Conservation (phyloP, 2,329 filamentous ascomycete genomes). For the Didymella keratinophila region DNA sequence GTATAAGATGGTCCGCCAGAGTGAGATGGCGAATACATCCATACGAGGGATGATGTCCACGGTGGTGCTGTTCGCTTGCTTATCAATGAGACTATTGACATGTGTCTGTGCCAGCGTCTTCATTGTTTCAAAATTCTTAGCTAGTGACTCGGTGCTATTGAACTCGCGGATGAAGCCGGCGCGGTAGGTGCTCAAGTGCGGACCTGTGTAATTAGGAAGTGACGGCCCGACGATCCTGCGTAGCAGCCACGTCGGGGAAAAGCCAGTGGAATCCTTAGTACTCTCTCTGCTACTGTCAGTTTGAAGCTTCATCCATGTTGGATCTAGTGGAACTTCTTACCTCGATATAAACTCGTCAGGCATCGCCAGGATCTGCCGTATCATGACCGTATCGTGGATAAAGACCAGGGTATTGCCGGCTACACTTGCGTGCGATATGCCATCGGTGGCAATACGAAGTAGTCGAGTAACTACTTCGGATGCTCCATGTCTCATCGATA, state of each 20-base stretch:
- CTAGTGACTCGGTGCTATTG: conserved; percentile 1
- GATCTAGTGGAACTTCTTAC: not conserved
- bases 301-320: no score
- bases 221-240: conserved; percentile 3
- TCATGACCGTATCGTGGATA: not conserved
- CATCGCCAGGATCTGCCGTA: conserved; percentile 3
- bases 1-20: conserved; percentile 1
- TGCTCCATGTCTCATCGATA: not conserved
- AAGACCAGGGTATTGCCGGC: not conserved
- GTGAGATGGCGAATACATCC: conserved; percentile 1
- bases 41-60: not conserved
- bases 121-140: not conserved
- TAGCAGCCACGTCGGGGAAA: not conserved
- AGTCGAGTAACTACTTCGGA: not conserved
- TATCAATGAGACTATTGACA: not conserved
- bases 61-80: not conserved
- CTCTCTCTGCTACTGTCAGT: conserved; percentile 1
- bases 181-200: conserved; percentile 1
- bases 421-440: conserved; percentile 1
- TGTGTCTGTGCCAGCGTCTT: not conserved
- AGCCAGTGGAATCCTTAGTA: not conserved
- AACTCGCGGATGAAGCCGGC: conserved; percentile 4
- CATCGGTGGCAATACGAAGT: not conserved
- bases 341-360: not conserved
- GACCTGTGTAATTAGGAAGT: not conserved